These are phyloP conservation scores for Zasmidium cellare DNA, from an alignment of 2,329 filamentous ascomycete species.

Conservation along the genomic window DNA sequence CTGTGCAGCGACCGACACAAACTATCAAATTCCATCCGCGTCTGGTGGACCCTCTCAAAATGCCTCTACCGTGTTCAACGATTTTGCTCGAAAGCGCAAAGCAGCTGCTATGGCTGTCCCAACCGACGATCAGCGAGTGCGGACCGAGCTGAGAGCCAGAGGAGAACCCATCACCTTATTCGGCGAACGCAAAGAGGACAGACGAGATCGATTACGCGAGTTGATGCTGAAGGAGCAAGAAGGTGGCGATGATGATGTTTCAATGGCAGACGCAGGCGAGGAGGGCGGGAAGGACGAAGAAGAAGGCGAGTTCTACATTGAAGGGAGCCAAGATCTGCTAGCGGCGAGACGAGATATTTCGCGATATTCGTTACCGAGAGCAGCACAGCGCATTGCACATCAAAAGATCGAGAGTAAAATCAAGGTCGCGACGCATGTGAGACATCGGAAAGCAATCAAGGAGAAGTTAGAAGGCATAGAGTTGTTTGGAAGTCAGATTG, in stretches of 20 bases:
- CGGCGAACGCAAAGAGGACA: slow-evolving; percentile 81
- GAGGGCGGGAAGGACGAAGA: slow-evolving; percentile 66
- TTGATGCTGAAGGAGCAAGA: slow-evolving; percentile 69
- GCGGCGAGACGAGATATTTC: slow-evolving; percentile 78
- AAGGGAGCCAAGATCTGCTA: slow-evolving; percentile 72
- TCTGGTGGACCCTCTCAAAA: slow-evolving; percentile 74
- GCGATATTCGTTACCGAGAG: slow-evolving; percentile 77
- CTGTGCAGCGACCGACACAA: slow-evolving; percentile 66
- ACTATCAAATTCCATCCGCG: slow-evolving; percentile 75
- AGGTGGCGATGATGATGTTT: slow-evolving; percentile 54
- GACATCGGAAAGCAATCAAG: slow-evolving; percentile 86
- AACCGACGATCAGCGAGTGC: slow-evolving; percentile 87
- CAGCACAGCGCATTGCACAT: slow-evolving; percentile 72
- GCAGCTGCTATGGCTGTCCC: slow-evolving; percentile 88
- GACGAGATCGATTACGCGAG: slow-evolving; percentile 82
- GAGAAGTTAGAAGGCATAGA: slow-evolving; percentile 80
- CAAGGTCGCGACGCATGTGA: slow-evolving; percentile 83
- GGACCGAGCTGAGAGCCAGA: slow-evolving; percentile 75
- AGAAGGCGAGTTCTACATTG: slow-evolving; percentile 94
- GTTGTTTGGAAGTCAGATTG: slow-evolving; percentile 89
- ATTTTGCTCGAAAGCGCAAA: slow-evolving; percentile 88
- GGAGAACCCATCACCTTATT: slow-evolving; percentile 95
- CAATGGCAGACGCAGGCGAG: slow-evolving; percentile 61
- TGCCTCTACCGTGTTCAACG: slow-evolving; percentile 78
- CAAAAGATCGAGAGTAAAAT: slow-evolving; percentile 82